Evolutionary conservation across 495 filamentous ascomycete genomes (phyloP), one percentile per base, ranked within the genome.

Genomic region (Penicillium maclennaniae): DNA sequence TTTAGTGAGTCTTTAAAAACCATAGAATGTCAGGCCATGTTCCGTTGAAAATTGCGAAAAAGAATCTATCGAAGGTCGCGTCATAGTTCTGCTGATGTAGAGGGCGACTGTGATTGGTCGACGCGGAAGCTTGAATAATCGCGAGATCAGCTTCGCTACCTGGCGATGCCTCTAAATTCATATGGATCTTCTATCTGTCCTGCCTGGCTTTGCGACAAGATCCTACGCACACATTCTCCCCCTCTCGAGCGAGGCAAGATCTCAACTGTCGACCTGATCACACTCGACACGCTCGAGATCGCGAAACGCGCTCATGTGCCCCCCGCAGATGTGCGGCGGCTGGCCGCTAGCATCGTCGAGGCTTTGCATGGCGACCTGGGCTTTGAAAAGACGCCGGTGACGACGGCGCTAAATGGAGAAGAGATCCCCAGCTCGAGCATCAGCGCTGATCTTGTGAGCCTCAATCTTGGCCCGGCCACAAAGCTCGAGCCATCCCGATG

Each of bases 301-400:
- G 89, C 89, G 44, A 92, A 87, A 70, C 85, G 90, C 63, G 91
- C 90, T 26, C 86, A 89, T 56, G 78, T 95, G 6, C 89, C 92
- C 4, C 73, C 91, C 7, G 80, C 87, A 26, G 88, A 95, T 55
- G 77, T 96, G 55, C 85, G 82, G 60, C 80, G 86, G 28, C 76
- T 97, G 23, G 77, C 77, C 50, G 66, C 74, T 50, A 80, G 84
- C 43, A 71, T 96, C 28, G 68, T 89, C 23, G 68, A 76, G 9
- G 81, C 82, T 6, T 64, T 96, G 43, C 88, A 92, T 56, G 67
- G 67, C 15, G 79, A 87, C 59, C 68, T 91, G 41, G 84, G 83
- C 1, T 71, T 78, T 38, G 63, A 72, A 49, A 61, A 56, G 36
- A 40, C 41, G 23, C 48, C 47, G 10, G 27, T 53, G 14, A 54